Percentiles rank a stretch among this genome's conserved stretches.
phyloP scores from a whole-genome alignment of 163 green algal genomes.

The Coccomyxa subellipsoidea region DNA sequence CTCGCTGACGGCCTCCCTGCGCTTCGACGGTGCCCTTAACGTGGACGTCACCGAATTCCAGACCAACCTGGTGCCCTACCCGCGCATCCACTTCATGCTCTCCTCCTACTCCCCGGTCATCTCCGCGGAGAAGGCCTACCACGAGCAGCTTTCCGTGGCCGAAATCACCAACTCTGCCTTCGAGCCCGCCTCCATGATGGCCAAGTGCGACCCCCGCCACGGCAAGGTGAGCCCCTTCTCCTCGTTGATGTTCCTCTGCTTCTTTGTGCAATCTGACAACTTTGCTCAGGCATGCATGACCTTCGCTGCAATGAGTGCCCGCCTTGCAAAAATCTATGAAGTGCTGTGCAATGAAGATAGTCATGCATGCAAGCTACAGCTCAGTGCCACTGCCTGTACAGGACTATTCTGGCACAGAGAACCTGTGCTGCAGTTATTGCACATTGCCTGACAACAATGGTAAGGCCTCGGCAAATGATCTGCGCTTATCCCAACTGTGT shows the following conservation, averaged over 20 bases:
- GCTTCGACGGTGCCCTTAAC: slow-evolving; percentile 98
- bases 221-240: slow-evolving; percentile 59
- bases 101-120: slow-evolving; percentile 98
- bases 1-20: slow-evolving; percentile 95
- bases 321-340: too few relatives aligned
- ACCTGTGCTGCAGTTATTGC: too few relatives aligned
- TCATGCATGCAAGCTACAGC: too few relatives aligned
- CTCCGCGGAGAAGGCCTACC: slow-evolving; percentile 99
- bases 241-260: background rate
- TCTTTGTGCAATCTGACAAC: too few relatives aligned
- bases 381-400: too few relatives aligned
- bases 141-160: slow-evolving; percentile 98
- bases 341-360: too few relatives aligned
- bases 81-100: slow-evolving; percentile 99
- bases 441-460: too few relatives aligned
- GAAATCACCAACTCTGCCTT: slow-evolving; percentile 99
- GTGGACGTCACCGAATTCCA: slow-evolving; percentile 99
- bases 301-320: too few relatives aligned
- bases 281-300: too few relatives aligned
- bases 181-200: slow-evolving; percentile 98
- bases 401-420: too few relatives aligned
- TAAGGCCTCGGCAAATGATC: too few relatives aligned
- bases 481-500: too few relatives aligned
- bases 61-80: slow-evolving; percentile 99
- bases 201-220: slow-evolving; percentile 96